phyloP scores from a whole-genome alignment of 768 basidiomycete species.

The Coprinellus micaceus region DNA sequence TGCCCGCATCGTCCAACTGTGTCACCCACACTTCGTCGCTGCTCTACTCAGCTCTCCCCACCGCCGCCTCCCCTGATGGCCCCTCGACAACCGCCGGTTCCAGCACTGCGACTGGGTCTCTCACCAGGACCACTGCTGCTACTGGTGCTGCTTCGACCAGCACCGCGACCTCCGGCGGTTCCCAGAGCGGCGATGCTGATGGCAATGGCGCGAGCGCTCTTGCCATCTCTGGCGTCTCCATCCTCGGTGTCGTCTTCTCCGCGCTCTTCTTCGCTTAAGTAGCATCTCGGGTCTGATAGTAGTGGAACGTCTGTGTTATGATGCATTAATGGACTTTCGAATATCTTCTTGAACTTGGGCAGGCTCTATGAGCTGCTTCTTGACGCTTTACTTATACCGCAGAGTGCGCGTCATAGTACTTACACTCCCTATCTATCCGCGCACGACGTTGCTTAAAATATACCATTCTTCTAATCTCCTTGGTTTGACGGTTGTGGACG shows the following conservation, averaged over 20 bases:
- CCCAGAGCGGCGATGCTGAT: background rate
- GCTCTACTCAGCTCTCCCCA: slow-evolving; percentile 26
- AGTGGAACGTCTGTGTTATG: too few species aligned
- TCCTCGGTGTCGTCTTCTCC: slow-evolving; percentile 17
- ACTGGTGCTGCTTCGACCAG: background rate
- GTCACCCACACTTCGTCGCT: slow-evolving; percentile 23
- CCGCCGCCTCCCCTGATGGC: slow-evolving; percentile 6
- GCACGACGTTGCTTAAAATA: too few species aligned
- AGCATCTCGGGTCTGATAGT: too few species aligned
- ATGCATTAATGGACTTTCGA: too few species aligned
- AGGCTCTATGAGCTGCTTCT: too few species aligned
- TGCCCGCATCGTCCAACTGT: slow-evolving; percentile 39
- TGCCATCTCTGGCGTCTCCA: slow-evolving; percentile 19
- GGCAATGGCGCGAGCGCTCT: slow-evolving; percentile 17
- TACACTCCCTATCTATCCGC: too few species aligned
- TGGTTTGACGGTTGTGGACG: too few species aligned
- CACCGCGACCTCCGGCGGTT: background rate
- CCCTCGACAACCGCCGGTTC: background rate
- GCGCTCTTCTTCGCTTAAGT: slow-evolving; percentile 17
- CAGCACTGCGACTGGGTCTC: background rate
- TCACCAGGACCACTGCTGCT: background rate
- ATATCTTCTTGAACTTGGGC: too few species aligned
- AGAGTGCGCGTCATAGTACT: too few species aligned
- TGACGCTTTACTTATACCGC: too few species aligned
- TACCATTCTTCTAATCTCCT: too few species aligned